A percentile compares a stretch with the other conserved stretches of the same genome.
These are phyloP conservation scores for Dryas drummondii DNA, from an alignment of 306 rosid genomes.

Conservation along the genomic window DNA sequence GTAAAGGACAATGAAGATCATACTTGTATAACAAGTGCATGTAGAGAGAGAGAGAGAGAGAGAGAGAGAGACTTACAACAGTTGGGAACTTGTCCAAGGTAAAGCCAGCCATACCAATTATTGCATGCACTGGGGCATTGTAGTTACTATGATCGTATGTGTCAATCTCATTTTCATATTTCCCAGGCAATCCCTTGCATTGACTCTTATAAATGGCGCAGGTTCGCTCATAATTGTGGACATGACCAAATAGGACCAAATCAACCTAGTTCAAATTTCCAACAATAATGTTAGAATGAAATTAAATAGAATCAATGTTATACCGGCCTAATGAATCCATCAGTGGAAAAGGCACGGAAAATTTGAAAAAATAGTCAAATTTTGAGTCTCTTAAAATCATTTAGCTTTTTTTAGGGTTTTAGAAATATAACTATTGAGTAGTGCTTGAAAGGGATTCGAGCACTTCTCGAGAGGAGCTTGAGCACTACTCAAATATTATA, in stretches of 20 bases:
- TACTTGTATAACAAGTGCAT: neutral
- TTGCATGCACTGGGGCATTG: conserved; percentile 74
- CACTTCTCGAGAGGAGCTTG: neutral
- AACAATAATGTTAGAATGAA: neutral
- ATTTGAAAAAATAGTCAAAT: too few species aligned
- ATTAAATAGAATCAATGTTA: too few species aligned
- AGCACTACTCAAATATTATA: neutral
- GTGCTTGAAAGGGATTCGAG: too few species aligned
- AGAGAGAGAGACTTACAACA: conserved; percentile 36
- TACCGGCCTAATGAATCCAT: too few species aligned
- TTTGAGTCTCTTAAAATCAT: too few species aligned
- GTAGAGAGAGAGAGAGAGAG: conserved; percentile 2
- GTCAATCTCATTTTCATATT: conserved; percentile 58
- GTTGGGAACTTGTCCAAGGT: conserved; percentile 52
- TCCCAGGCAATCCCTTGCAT: conserved; percentile 63
- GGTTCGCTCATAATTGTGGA: conserved; percentile 85
- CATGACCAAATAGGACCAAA: conserved; percentile 75
- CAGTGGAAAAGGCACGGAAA: too few species aligned
- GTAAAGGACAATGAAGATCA: neutral
- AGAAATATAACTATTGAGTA: too few species aligned
- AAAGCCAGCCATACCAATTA: conserved; percentile 94
- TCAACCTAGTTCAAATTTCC: conserved; percentile 57
- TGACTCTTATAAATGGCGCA: conserved; percentile 46
- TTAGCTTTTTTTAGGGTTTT: too few species aligned
- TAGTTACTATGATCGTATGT: conserved; percentile 63